phyloP scores from a whole-genome alignment of 805 yeast genomes.

The Wickerhamomyces sydowiorum region DNA sequence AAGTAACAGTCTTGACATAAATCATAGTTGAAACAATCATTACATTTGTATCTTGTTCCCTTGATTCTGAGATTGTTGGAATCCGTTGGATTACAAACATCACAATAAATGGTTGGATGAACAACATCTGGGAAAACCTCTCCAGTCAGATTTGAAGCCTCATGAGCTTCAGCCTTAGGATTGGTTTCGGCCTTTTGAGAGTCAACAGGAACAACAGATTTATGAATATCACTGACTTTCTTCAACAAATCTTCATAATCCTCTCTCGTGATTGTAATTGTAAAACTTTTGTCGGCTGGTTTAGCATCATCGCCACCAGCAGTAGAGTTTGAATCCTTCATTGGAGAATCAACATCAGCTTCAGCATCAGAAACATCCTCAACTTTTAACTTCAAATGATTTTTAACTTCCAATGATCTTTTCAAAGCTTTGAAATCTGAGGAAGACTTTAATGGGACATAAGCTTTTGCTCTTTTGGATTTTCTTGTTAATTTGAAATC shows the following conservation, averaged over 20 bases:
- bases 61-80: background rate
- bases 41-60: slow-evolving; percentile 40
- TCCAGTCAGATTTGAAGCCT: no score
- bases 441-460: slow-evolving; percentile 30
- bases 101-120: slow-evolving; percentile 2
- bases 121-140: no score
- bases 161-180: no score
- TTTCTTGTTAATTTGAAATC: slow-evolving; percentile 27
- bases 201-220: background rate
- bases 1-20: slow-evolving; percentile 33
- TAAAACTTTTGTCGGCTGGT: no score
- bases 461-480: slow-evolving; percentile 39
- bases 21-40: slow-evolving; percentile 41
- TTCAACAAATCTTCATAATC: background rate
- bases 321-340: background rate
- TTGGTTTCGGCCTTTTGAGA: no score
- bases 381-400: slow-evolving; percentile 30
- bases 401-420: slow-evolving; percentile 44
- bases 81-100: background rate
- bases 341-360: background rate
- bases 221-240: background rate
- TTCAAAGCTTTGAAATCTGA: slow-evolving; percentile 38
- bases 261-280: background rate
- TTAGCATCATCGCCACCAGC: no score
- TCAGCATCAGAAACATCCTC: background rate